Percentiles rank a stretch among this genome's conserved stretches.
Evolutionary conservation across 305 asterid species (phyloP).

Genomic region (Stenogyne calaminthoides): DNA sequence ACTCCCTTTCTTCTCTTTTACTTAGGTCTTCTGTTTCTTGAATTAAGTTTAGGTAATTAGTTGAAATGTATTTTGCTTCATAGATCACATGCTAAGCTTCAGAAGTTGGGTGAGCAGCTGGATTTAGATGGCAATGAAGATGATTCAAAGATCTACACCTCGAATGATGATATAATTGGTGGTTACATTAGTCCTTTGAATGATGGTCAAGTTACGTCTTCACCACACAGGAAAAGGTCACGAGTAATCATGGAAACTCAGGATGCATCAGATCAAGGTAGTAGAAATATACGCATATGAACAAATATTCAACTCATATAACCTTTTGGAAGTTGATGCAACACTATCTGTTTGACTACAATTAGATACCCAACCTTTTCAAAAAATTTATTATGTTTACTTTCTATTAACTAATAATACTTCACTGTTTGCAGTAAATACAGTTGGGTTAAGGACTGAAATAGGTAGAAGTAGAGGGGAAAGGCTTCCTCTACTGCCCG

Average conservation of each 20-base stretch:
- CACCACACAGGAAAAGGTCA: conserved; percentile 61
- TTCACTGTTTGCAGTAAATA: conserved; percentile 30
- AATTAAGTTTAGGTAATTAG: conserved; percentile 21
- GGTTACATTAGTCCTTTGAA: conserved; percentile 45
- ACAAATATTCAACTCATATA: neutral
- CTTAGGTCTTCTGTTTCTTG: conserved; percentile 23
- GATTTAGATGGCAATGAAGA: conserved; percentile 53
- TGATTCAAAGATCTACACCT: conserved; percentile 40
- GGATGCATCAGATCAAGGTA: conserved; percentile 63
- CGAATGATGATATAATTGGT: conserved; percentile 52
- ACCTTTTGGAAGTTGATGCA: conserved; percentile 12
- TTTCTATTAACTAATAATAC: conserved; percentile 21
- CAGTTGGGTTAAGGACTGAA: conserved; percentile 43
- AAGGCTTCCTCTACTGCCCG: conserved; percentile 39
- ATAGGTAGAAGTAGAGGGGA: conserved; percentile 37
- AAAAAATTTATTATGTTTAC: neutral
- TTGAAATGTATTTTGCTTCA: conserved; percentile 32
- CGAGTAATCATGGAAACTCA: conserved; percentile 44
- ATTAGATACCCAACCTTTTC: neutral
- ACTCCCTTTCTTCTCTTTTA: conserved; percentile 12
- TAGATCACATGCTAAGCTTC: conserved; percentile 80
- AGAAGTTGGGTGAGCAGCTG: conserved; percentile 74
- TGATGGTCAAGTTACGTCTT: conserved; percentile 44
- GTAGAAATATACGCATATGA: neutral
- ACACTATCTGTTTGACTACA: neutral